Base-by-base conservation (phyloP, 1,139 yeast species). In the Yamadazyma dushanensis region DNA sequence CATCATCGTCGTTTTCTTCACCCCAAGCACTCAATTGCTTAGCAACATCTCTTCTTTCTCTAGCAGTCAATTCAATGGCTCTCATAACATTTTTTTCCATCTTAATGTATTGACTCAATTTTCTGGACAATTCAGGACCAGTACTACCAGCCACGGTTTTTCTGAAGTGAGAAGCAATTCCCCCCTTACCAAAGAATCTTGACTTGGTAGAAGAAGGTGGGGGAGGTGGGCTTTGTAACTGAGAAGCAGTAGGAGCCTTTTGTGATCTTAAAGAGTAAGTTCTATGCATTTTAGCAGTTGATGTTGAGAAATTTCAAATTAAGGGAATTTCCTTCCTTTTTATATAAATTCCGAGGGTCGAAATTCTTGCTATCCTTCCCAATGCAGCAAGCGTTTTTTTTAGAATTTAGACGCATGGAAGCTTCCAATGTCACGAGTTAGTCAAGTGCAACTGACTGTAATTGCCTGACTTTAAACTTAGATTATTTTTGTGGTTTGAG, bases 1-100 rank as follows among this genome's bases (percentile, higher is more conserved):
- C 96, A 54, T 92, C 98, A 58, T 92, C 97, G 61, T 92, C 97
- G 60, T 89, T 87, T 54, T 86, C 96, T 66, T 90, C 95, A 71
- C 98, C 98, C 98, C 98, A 92, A 47, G 84, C 66, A 44, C 96
- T 85, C 63, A 92, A 79, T 73, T 89, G 97, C 71, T 84, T 88
- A 54, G 98, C 98, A 51, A 88, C 96, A 58, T 87, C 94, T 67
- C 94, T 84, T 67, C 97, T 84, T 73, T 92, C 98, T 61, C 87
- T 80, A 47, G 97, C 94, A 45, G 90, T 89, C 53, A 87, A 75
- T 70, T 92, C 97, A 56, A 92, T 77, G 46, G 96, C 82, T 63
- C 96, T 82, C 88, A 90, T 84, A 44, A 92, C 88, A 61, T 88
- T 88, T 77, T 92, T 92, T 73, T 92, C 98, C 77, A 88, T 85